Base-by-base conservation (phyloP, 2,329 filamentous ascomycete genomes). In the Incumbomyces lentus region DNA sequence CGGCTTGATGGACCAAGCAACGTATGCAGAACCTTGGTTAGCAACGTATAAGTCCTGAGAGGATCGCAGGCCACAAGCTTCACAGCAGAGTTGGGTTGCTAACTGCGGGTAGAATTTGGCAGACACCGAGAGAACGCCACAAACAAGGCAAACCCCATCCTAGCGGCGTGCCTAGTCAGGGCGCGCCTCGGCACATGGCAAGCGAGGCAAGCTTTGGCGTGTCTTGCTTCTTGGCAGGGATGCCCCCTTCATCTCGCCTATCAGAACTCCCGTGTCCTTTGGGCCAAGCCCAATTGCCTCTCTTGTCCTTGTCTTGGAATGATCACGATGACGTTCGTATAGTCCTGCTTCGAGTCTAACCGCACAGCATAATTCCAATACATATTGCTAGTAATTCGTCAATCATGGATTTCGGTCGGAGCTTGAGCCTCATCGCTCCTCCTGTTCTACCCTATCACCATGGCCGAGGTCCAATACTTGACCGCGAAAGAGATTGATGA, bases 401-500 rank as follows among this genome's bases (percentile, higher is more conserved):
- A 35, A 35, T 4, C 12, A 35, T 35, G 33, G 12, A 35, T 35
- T 35, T 17, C 33, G 4, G 13, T 17, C 13, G 33, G 13, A 17
- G 5, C 33, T n/a, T 35, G 16, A 12, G 16, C 13, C 12, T 35
- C 33, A n/a, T n/a, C 6, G 16, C 36, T 33, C 5, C 3, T 4
- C 3, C 14, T 22, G 3, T 22, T 29, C 11, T 29, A 7, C 16
- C 19, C 38, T n/a, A 10, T n/a, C 22, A 41, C 18, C 22, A 46
- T 44, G 42, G 19, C 42, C 13, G 26, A 42, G 7, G 40, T 62
- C 2, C 52, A 60, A 34, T 67, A 63, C 39, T 61, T 73, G 38
- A 64, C 59, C 38, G 65, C 75, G 41, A 63, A 70, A 6, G 74
- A 78, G 54, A 73, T 78, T 39, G 59, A 68, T 6, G 57, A 64